These are phyloP conservation scores for Lactarius sanguifluus DNA, from an alignment of 768 basidiomycete species.

Conservation along the genomic window DNA sequence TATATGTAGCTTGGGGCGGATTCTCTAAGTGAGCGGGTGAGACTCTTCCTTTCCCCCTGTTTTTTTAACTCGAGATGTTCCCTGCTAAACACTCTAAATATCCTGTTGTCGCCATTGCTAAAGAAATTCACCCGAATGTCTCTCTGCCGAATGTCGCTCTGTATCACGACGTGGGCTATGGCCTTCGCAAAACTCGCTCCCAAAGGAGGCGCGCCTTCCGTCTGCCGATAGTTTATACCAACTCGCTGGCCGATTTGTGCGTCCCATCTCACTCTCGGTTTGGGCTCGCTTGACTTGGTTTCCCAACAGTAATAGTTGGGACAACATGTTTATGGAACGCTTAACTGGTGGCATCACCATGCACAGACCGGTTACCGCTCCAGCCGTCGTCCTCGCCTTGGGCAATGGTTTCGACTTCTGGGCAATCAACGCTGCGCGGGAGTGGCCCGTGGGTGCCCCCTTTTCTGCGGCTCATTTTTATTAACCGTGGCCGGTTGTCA, in stretches of 20 bases:
- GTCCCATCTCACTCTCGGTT: conserved; percentile 1
- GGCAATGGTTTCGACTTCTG: conserved; percentile 74
- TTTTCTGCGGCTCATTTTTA: too few relatives aligned
- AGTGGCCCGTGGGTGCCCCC: conserved; percentile 56
- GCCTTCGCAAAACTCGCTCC: conserved; percentile 3
- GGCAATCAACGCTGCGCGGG: conserved; percentile 65
- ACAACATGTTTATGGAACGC: conserved; percentile 59
- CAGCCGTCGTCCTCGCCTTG: conserved; percentile 57
- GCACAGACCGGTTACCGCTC: conserved; percentile 52
- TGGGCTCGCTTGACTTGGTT: conserved; percentile 13
- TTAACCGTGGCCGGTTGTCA: neutral
- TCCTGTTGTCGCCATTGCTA: neutral
- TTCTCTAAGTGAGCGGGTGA: neutral
- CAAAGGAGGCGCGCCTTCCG: conserved; percentile 16
- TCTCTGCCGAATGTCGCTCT: neutral
- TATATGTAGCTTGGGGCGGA: too few relatives aligned
- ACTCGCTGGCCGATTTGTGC: conserved; percentile 18
- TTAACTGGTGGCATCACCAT: conserved; percentile 53
- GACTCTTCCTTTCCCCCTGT: neutral
- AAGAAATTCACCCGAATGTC: neutral
- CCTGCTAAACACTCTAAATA: neutral
- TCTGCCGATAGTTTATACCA: conserved; percentile 14
- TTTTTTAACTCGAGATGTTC: neutral
- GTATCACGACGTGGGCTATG: conserved; percentile 12
- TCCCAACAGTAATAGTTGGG: conserved; percentile 62